Percentiles rank a stretch among this genome's conserved stretches.
phyloP scores from a whole-genome alignment of 352 stramenopile genomes.

The Phytopythium cucurbitacearum region DNA sequence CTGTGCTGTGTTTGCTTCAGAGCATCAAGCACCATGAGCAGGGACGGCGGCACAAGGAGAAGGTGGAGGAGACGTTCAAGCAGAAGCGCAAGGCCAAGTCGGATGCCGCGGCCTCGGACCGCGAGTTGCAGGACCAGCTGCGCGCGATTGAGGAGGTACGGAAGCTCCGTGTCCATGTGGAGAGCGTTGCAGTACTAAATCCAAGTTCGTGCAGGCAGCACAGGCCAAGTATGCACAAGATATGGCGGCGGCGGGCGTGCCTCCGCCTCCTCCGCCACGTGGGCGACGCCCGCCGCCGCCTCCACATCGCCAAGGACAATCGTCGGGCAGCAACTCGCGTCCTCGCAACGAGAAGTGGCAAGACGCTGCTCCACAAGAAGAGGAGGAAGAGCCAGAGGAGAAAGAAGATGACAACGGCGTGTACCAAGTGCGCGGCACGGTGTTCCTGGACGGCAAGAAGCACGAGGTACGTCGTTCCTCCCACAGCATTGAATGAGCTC shows the following conservation, averaged over 20 bases:
- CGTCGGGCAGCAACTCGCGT: background rate
- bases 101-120: constrained; percentile 46
- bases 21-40: constrained; percentile 84
- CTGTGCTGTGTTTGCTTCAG: constrained; percentile 18
- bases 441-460: constrained; percentile 80
- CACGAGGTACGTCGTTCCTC: constrained; percentile 31
- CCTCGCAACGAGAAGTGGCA: background rate
- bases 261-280: constrained; percentile 28
- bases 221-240: constrained; percentile 57
- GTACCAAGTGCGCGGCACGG: constrained; percentile 57
- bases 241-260: constrained; percentile 25
- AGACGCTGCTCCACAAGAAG: background rate
- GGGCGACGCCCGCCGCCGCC: background rate
- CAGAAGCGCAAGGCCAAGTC: constrained; percentile 68
- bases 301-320: background rate
- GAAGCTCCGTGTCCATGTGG: background rate
- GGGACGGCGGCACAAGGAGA: constrained; percentile 68
- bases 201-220: constrained; percentile 20
- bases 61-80: constrained; percentile 65
- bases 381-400: constrained; percentile 18
- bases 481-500: too few relatives aligned
- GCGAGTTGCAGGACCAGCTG: constrained; percentile 62
- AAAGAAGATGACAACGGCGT: constrained; percentile 68
- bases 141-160: constrained; percentile 61
- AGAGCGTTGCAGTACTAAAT: background rate